Conservation (phyloP, 257 asterid genomes). For the Plantago major region DNA sequence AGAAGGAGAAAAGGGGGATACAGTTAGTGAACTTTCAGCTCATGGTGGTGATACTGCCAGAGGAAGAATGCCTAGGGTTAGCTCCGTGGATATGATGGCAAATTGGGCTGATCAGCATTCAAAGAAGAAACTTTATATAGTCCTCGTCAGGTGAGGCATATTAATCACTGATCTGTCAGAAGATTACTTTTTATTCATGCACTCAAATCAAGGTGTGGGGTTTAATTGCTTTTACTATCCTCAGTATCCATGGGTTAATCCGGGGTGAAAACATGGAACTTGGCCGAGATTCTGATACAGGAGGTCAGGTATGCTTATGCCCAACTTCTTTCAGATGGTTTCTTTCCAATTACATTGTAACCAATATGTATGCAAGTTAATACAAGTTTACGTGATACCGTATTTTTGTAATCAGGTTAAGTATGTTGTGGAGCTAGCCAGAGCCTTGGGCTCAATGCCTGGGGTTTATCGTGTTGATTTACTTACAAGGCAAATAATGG, state of each 20-base stretch:
- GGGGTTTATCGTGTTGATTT: slow-evolving; percentile 79
- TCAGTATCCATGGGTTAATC: slow-evolving; percentile 74
- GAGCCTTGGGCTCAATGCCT: slow-evolving; percentile 76
- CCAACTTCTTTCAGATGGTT: slow-evolving; percentile 12
- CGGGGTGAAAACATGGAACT: slow-evolving; percentile 85
- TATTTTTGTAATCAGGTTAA: slow-evolving; percentile 41
- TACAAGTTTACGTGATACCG: neutral
- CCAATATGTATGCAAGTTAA: neutral
- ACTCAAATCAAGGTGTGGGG: neutral
- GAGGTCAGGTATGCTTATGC: slow-evolving; percentile 54
- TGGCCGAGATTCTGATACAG: slow-evolving; percentile 75
- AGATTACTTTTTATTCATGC: neutral
- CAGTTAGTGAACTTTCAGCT: slow-evolving; percentile 35
- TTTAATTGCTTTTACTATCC: slow-evolving; percentile 6
- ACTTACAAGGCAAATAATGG: slow-evolving; percentile 64
- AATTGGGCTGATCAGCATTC: slow-evolving; percentile 41
- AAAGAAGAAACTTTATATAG: slow-evolving; percentile 57
- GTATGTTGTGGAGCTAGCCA: slow-evolving; percentile 77
- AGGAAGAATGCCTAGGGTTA: slow-evolving; percentile 47
- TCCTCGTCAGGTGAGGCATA: slow-evolving; percentile 48
- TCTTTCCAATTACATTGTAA: slow-evolving; percentile 1
- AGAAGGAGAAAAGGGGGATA: slow-evolving; percentile 70
- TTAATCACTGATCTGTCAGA: neutral
- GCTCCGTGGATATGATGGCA: slow-evolving; percentile 48
- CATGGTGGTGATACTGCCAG: slow-evolving; percentile 36